Evolutionary conservation across 108 stramenopile genomes (phyloP), one percentile per base, ranked within the genome.

Genomic region (Thalassiosira profunda): DNA sequence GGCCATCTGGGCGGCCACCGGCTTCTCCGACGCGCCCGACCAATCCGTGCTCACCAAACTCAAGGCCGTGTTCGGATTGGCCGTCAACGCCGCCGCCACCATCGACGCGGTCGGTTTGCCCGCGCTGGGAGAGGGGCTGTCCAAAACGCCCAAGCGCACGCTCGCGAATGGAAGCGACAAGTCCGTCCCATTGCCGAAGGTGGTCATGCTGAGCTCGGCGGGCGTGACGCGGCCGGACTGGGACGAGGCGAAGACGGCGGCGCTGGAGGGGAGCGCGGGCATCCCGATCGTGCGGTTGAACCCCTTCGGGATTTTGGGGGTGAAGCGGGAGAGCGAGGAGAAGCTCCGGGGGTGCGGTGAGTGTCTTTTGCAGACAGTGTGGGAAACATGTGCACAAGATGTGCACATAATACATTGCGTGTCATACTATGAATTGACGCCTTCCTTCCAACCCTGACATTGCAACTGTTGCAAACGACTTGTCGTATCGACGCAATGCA

Each of bases 211-310:
- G 10, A 83, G 81, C 36, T 87, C 86, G 24, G 93, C 93, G 12
- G 93, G 90, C 20, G 89, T 90, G 8, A 95, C 91, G 0, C 71
- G 91, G 24, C 88, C 94, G 0, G 60, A 58, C 17, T 92, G 94
- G 91, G 59, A 64, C 12, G 81, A 89, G 3, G 83, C 60, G 8
- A 95, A 92, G 66, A 89, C 89, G 78, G 17, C 70, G 51, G 55
- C 18, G 18, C 68, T 89, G 10, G 46, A 46, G 11, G 89, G 93
- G 14, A 59, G 87, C 57, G 94, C 93, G 8, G 94, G 92, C 20
- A 95, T 97, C 73, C 97, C 94, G 43, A 97, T 97, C 63, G 95
- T 97, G 3, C 84, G 95, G 47, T 69, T 97, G 61, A 97, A 97
- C 67, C 97, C 97, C 0, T 90, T 91, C 79, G 91, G 90, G 20